Conservation (phyloP, 2,329 filamentous ascomycete species). For the Sporothrix brunneoviolacea region DNA sequence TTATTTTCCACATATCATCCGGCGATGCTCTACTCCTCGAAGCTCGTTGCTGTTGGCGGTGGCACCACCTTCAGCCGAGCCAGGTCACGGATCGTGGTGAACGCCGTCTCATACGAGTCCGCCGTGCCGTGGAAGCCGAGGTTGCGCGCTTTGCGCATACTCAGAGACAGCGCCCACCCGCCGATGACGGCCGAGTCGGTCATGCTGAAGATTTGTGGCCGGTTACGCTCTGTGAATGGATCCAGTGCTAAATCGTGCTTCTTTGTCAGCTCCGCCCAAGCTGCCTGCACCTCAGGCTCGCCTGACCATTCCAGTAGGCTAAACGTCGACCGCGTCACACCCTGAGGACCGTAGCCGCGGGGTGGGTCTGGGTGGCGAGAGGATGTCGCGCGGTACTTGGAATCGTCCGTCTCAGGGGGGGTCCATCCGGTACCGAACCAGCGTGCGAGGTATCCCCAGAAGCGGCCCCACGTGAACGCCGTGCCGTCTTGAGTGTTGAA, state of each 20-base stretch:
- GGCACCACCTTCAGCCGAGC: constrained; percentile 16
- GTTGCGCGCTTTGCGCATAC: constrained; percentile 26
- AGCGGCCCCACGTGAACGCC: constrained; percentile 39
- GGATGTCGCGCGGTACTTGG: constrained; percentile 7
- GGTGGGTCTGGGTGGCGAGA: constrained; percentile 2
- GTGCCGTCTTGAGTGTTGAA: constrained; percentile 44
- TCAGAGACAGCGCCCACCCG: constrained; percentile 20
- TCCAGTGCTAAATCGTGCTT: constrained; percentile 34
- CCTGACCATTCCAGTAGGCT: constrained; percentile 40
- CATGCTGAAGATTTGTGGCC: constrained; percentile 37
- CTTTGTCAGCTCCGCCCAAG: constrained; percentile 38
- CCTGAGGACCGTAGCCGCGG: constrained; percentile 37
- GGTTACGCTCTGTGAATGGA: constrained; percentile 36
- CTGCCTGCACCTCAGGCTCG: constrained; percentile 33
- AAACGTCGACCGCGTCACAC: constrained; percentile 30
- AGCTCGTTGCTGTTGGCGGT: neutral
- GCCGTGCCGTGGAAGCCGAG: constrained; percentile 29
- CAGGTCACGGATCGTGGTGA: constrained; percentile 14
- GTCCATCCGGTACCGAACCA: constrained; percentile 37
- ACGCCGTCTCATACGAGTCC: constrained; percentile 25
- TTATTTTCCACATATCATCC: too few species aligned
- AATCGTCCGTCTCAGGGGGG: constrained; percentile 22
- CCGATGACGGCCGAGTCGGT: constrained; percentile 25
- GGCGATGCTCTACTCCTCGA: neutral
- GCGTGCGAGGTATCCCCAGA: constrained; percentile 39